Base-by-base conservation (phyloP, 352 stramenopile genomes). In the Phytophthora fragariaefolia region DNA sequence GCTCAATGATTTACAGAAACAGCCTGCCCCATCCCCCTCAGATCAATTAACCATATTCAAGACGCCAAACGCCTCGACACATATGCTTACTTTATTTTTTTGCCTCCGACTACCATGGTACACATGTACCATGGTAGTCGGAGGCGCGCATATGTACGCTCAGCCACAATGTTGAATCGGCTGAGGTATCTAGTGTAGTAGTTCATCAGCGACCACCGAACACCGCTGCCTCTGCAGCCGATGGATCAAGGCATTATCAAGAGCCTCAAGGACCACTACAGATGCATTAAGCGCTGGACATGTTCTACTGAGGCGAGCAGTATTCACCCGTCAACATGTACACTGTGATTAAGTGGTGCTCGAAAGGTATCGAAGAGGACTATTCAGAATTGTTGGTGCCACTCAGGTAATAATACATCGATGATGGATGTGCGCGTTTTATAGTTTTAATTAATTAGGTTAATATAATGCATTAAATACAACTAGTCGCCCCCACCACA, bases 201-300 rank as follows among this genome's bases (percentile, higher is more conserved):
- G 4, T 69, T 3, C 34, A 55, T 13, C 58, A 63, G n/a, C 46
- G 69, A 6, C 28, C 66, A 7, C 59, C 56, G 4, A 68, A 71
- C 40, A 68, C 68, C 5, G 71, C 57, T 4, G 56, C 52, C 8
- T 4, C 38, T 76, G 18, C 69, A 73, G 30, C 60, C 58, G 1
- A 66, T 66, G 40, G 69, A 76, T 22, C 55, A 69, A 49, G 53
- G 56, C 1, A 53, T 34, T 12, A 70, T 70, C 53, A 73, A 69
- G 23, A 55, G 20, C 18, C 30, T 76, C 7, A 73, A 73, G 27
- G 42, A 71, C 12, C 32, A 58, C 4, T 76, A n/a, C 42, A 23
- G 43, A 13, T 30, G 20, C 26, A 54, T 36, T 2, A 71, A 67
- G 22, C 18, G 10, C 53, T 76, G 2, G 46, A 69, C 17, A 26